Conservation (phyloP, 2,329 filamentous ascomycete genomes). For the Cryphonectria japonica region DNA sequence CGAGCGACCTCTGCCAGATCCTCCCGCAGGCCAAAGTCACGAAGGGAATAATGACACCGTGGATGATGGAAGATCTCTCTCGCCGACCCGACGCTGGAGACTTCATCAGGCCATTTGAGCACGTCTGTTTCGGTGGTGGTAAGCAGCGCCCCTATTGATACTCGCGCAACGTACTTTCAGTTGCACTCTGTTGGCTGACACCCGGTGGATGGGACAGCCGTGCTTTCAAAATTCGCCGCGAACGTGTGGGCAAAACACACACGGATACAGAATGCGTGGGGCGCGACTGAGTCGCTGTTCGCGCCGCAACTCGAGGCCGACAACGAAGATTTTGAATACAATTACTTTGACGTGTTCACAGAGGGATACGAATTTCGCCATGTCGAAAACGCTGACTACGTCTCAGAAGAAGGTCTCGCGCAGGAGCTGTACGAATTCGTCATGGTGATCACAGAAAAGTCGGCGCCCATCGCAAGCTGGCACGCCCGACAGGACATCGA, state of each 20-base stretch:
- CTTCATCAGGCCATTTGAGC: slow-evolving; percentile 30
- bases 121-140: slow-evolving; percentile 32
- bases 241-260: slow-evolving; percentile 31
- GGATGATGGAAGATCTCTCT: slow-evolving; percentile 33
- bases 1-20: slow-evolving; percentile 28
- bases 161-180: background rate
- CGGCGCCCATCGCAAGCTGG: slow-evolving; percentile 29
- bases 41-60: slow-evolving; percentile 30
- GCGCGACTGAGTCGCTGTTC: slow-evolving; percentile 28
- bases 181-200: background rate
- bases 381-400: slow-evolving; percentile 26
- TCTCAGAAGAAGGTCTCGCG: slow-evolving; percentile 21
- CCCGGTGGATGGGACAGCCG: slow-evolving; percentile 19
- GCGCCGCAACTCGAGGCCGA: slow-evolving; percentile 29
- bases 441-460: slow-evolving; percentile 21
- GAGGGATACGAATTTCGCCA: slow-evolving; percentile 30
- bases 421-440: slow-evolving; percentile 32
- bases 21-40: slow-evolving; percentile 26
- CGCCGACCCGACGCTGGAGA: slow-evolving; percentile 28
- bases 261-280: slow-evolving; percentile 30
- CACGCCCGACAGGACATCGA: slow-evolving; percentile 28
- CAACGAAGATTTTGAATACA: slow-evolving; percentile 31
- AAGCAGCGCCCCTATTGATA: slow-evolving; percentile 8
- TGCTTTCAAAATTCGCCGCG: slow-evolving; percentile 27
- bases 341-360: slow-evolving; percentile 31